Evolutionary conservation across 2,329 filamentous ascomycete species (phyloP), one percentile per base, ranked within the genome.

Genomic region (Dactylonectria estremocensis): DNA sequence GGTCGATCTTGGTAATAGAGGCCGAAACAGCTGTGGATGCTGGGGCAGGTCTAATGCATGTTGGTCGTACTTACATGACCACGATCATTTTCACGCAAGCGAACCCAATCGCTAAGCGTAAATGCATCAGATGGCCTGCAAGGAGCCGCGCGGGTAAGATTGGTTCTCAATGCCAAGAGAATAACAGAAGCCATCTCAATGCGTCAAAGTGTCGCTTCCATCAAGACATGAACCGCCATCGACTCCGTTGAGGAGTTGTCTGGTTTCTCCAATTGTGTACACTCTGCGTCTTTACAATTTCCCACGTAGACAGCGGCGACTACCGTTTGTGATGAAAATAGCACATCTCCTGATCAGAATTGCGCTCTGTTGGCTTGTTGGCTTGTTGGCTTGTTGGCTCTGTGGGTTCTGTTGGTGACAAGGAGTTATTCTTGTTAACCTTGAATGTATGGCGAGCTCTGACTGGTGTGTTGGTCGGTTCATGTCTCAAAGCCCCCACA

Each of bases 391-490:
- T n/a, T 20, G 16, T 6, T 18, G 8, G 5, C 33, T 16, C 8
- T 16, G 28, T 10, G 11, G 9, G 18, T 28, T 35, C 35, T 28
- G 49, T 53, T 28, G 50, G 28, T 6, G 35, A 11, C 31, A 20
- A n/a, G n/a, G 28, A 53, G n/a, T 13, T 18, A 20, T 45, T n/a
- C 13, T 16, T 40, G 14, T 14, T 14, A 9, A 53, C 14, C 24
- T 11, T 52, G 16, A 28, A 5, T 33, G 18, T 18, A 46, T 57
- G 6, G 18, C 2, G 55, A 45, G n/a, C 7, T 58, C 40, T 48
- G 22, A 58, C 55, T 49, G 55, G 55, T 49, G 55, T 33, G 56
- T 59, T 48, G 37, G 56, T 59, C 10, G 55, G 5, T 35, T 35
- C 40, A 22, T 35, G 28, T 48, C 43, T 58, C 37, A 33, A 45